Evolutionary conservation across 208 protist genomes (phyloP).

Genomic region (Entamoeba dispar): DNA sequence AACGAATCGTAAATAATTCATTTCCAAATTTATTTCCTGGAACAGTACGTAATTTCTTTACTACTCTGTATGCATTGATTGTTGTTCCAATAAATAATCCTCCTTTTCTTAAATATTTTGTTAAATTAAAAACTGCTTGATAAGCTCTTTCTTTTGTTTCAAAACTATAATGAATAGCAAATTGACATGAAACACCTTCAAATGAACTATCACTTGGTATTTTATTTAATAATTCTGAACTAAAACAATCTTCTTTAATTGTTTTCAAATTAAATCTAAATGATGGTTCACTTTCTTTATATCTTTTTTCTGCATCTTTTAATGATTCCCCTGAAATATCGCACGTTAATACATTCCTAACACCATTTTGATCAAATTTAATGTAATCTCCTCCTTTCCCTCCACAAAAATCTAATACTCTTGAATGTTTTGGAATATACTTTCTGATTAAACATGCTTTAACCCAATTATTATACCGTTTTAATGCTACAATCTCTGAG

Average conservation of each 20-base stretch:
- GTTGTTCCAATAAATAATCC: neutral
- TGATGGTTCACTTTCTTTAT: neutral
- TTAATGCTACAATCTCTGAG: neutral
- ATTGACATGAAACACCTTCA: constrained; percentile 1
- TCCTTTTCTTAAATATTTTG: neutral
- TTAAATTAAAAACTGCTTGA: neutral
- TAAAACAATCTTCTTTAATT: neutral
- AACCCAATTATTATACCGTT: neutral
- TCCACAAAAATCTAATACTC: neutral
- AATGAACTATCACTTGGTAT: neutral
- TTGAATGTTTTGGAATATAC: neutral
- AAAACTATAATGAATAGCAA: constrained; percentile 1
- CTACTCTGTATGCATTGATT: neutral
- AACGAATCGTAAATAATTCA: neutral
- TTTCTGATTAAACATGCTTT: neutral
- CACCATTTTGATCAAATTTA: neutral
- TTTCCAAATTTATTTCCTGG: neutral
- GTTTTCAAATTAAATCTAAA: neutral
- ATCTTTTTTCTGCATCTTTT: neutral
- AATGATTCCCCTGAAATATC: neutral
- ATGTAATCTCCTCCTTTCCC: neutral
- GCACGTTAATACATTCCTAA: neutral
- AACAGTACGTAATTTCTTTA: neutral
- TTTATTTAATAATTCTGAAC: neutral
- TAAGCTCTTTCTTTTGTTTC: neutral